These are phyloP conservation scores for Saxophila tyrrhenica DNA, from an alignment of 495 filamentous ascomycete genomes.

Conservation along the genomic window DNA sequence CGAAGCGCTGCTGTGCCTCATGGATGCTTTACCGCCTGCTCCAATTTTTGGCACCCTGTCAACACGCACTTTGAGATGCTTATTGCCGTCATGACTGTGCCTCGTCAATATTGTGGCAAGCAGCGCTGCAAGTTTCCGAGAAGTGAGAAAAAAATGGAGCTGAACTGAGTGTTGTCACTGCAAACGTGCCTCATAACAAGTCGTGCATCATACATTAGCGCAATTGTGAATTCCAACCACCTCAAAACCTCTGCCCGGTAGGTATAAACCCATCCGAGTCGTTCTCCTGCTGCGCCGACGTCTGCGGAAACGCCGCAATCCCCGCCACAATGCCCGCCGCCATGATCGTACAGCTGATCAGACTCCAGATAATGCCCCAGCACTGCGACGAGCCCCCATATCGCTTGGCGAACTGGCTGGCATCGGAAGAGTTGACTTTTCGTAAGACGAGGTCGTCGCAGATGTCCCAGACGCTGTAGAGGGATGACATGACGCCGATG, in stretches of 20 bases:
- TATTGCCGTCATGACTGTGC: no score
- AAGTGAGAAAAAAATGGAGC: no score
- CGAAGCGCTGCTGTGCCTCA: no score
- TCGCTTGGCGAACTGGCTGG: constrained; percentile 65
- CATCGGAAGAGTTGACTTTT: constrained; percentile 71
- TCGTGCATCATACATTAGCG: no score
- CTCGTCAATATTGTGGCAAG: no score
- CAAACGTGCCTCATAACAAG: no score
- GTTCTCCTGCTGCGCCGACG: constrained; percentile 52
- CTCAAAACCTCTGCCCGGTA: constrained; percentile 20
- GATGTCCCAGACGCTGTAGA: constrained; percentile 80
- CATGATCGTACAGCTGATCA: constrained; percentile 61
- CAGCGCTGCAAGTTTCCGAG: no score
- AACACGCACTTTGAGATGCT: no score
- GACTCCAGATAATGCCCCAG: constrained; percentile 70
- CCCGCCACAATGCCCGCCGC: constrained; percentile 57
- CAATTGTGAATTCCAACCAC: background rate
- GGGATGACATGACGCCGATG: constrained; percentile 66
- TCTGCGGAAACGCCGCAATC: constrained; percentile 63
- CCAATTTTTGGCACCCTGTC: no score
- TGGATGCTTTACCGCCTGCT: no score
- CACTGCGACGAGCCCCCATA: constrained; percentile 72
- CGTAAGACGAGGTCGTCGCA: constrained; percentile 75
- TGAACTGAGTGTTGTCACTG: no score
- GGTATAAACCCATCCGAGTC: constrained; percentile 59